phyloP scores from a whole-genome alignment of 495 filamentous ascomycete genomes.

The Usnea hakonensis region DNA sequence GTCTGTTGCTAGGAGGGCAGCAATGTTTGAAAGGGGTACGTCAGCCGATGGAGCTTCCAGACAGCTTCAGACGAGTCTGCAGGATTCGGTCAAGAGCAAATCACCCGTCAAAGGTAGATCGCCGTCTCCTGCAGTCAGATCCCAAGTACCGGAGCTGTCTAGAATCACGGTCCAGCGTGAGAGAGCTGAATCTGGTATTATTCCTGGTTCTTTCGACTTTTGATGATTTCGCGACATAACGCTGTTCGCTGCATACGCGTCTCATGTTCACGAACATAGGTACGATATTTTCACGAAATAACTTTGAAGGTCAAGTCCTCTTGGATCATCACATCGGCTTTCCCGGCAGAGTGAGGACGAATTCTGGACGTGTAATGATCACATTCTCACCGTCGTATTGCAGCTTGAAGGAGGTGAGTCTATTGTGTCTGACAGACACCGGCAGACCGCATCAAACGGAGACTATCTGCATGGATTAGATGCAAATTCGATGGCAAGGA shows the following conservation, averaged over 20 bases:
- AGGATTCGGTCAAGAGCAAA: constrained; percentile 14
- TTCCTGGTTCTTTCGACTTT: constrained; percentile 18
- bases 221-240: not conserved
- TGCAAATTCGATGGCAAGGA: not conserved
- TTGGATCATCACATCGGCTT: not conserved
- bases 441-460: not conserved
- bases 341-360: not conserved
- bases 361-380: not conserved
- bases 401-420: not conserved
- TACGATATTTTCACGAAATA: not conserved
- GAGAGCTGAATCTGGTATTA: not conserved
- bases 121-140: constrained; percentile 7
- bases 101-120: constrained; percentile 13
- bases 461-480: not conserved
- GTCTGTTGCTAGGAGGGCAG: constrained; percentile 21
- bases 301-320: not conserved
- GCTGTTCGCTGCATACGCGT: not conserved
- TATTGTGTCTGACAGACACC: too few relatives aligned
- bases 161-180: not conserved
- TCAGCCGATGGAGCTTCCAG: constrained; percentile 19
- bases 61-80: constrained; percentile 17
- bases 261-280: constrained; percentile 3
- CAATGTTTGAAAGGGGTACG: constrained; percentile 18
- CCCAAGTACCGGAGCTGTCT: not conserved
- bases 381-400: not conserved